Conservation (phyloP, 2,329 filamentous ascomycete genomes). For the Juglanconis oblonga region DNA sequence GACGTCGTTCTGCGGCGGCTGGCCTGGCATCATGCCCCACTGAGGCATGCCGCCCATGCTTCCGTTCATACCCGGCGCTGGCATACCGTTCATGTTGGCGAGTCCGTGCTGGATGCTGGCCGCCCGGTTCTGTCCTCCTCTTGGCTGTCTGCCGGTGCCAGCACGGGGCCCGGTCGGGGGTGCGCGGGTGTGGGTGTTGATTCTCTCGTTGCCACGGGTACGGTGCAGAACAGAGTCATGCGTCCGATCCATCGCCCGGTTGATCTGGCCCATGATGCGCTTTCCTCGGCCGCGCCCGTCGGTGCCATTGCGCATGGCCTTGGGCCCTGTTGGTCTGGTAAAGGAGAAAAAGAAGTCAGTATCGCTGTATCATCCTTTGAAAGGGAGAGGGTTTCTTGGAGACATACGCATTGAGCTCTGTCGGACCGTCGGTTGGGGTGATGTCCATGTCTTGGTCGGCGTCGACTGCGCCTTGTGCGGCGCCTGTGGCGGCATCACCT, state of each 20-base stretch:
- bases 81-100: constrained; percentile 41
- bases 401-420: constrained; percentile 59
- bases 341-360: constrained; percentile 35
- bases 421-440: constrained; percentile 47
- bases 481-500: constrained; percentile 25
- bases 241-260: constrained; percentile 76
- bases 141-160: constrained; percentile 44
- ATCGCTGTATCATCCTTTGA: constrained; percentile 10
- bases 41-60: constrained; percentile 42
- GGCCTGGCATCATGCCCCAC: constrained; percentile 48
- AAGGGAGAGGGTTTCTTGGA: constrained; percentile 3
- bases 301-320: constrained; percentile 82
- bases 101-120: constrained; percentile 50
- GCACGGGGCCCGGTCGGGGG: constrained; percentile 70
- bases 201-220: constrained; percentile 69
- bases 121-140: constrained; percentile 48
- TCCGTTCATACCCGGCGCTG: constrained; percentile 33
- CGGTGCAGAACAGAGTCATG: constrained; percentile 76
- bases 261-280: constrained; percentile 80
- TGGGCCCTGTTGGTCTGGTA: constrained; percentile 83
- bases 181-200: constrained; percentile 73
- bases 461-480: constrained; percentile 31
- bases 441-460: constrained; percentile 69
- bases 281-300: constrained; percentile 65
- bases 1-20: constrained; percentile 48